Evolutionary conservation across 139 green algal genomes (phyloP), one percentile per base, ranked within the genome.

Genomic region (Chlorella ohadii): DNA sequence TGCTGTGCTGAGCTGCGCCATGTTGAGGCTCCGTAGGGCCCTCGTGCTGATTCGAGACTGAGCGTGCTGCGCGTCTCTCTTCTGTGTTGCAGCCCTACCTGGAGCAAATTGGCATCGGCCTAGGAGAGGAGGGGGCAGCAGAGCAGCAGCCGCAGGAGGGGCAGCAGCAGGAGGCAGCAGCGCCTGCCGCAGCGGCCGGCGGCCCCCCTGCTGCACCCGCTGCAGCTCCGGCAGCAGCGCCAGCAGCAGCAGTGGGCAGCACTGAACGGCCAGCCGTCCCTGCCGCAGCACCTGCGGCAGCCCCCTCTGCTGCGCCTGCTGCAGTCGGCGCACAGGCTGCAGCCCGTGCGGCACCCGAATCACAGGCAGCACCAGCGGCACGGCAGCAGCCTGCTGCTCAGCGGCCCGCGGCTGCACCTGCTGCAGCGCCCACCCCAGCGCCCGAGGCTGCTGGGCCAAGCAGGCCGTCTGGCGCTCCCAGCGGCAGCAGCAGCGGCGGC

Each of bases 81-180:
- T 51, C 7, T 51, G 44, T 51, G 44, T 9, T 51, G 70, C 80
- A 85, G 80, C 80, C 80, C 4, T 68, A 80, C 38, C 70, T 85
- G 51, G 25, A 72, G 56, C 27, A 85, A 56, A 51, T 85, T 1
- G 80, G 80, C 28, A 85, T 85, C 6, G 38, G 63, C 38, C 12
- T 85, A 0, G 33, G 55, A 34, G 51, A 63, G 44, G 72, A 33
- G 20, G 28, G 51, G 31, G n/a, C 68, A 55, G 55, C 1, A 7
- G 74, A 22, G 25, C 55, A 2, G 33, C 67, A 16, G 39, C 47
- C 0, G 47, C 59, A 38, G 4, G 31, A 31, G 66, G 55, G 7
- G n/a, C 78, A 31, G 57, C 57, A 39, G 55, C 63, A 31, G 55
- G 55, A 44, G 13, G 59, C 59, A 22, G 55, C 59, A 51, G 44